Percentiles rank a stretch among this genome's conserved stretches.
phyloP scores from a whole-genome alignment of 257 asterid genomes.

The Echium plantagineum region DNA sequence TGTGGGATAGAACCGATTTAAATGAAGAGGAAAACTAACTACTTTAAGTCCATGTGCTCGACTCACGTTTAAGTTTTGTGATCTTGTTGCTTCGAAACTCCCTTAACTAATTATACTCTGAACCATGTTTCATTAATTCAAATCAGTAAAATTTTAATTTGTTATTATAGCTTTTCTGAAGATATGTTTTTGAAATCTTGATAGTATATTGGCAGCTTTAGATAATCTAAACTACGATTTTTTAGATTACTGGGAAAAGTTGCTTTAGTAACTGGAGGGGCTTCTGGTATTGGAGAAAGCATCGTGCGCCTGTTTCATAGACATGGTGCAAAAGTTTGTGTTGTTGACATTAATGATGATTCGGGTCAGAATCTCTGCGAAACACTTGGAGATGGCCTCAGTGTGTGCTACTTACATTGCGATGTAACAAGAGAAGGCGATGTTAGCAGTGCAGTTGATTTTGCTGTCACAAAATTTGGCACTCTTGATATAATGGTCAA shows the following conservation, averaged over 20 bases:
- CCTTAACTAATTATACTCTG: not conserved
- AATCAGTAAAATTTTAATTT: too few species aligned
- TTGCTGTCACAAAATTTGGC: conserved; percentile 52
- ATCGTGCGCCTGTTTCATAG: conserved; percentile 53
- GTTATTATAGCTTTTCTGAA: too few species aligned
- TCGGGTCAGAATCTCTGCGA: conserved; percentile 34
- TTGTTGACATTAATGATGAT: conserved; percentile 65
- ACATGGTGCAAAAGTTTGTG: conserved; percentile 80
- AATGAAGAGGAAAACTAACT: not conserved
- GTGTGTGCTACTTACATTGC: conserved; percentile 39
- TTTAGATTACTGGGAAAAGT: conserved; percentile 71
- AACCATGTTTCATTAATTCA: too few species aligned
- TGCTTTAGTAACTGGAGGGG: conserved; percentile 90
- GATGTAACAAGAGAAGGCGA: conserved; percentile 66
- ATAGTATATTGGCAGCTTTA: not conserved
- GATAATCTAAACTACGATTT: not conserved
- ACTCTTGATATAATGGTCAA: conserved; percentile 76
- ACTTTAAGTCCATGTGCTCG: not conserved
- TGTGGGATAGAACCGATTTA: too few species aligned
- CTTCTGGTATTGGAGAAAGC: conserved; percentile 84
- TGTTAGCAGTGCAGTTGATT: conserved; percentile 58
- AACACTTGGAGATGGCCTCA: conserved; percentile 23
- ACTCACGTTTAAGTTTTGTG: not conserved
- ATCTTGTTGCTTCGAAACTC: not conserved
- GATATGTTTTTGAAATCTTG: not conserved